Base-by-base conservation (phyloP, 352 stramenopile species). In the Phytophthora citricola region DNA sequence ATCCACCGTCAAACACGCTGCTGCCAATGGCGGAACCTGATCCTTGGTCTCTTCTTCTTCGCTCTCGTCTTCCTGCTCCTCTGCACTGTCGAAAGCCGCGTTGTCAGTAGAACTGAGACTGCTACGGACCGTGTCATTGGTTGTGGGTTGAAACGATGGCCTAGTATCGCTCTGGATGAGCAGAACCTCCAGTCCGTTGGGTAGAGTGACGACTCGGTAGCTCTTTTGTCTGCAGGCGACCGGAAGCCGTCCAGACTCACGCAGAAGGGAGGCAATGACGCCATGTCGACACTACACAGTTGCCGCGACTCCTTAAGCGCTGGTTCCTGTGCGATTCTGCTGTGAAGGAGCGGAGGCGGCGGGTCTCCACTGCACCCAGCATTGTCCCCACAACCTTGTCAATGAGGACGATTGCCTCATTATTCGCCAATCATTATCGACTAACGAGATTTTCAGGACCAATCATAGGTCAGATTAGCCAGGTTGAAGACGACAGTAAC, bases 151-250 rank as follows among this genome's bases (percentile, higher is more conserved):
- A 38, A 9, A 10, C 36, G 7, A 10, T 54, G 34, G 10, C 7
- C 29, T n/a, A 45, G 58, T 27, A 24, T 73, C 62, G 60, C 82
- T 87, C 47, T 85, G 80, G 22, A 96, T 66, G 24, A 95, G 68
- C 63, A 95, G 52, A 48, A 71, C 76, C 49, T 87, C 69, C 6
- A 90, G 71, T 14, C 83, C 89, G 49, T 96, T 95, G 12, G 50
- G 17, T 15, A 95, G 71, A 39, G 63, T 83, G 46, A 94, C 20
- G 15, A 91, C 60, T 24, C 87, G 66, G 66, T 96, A 96, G 64
- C 63, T 71, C 63, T 94, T 94, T 69, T 78, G 69, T 95, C 87
- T 22, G 57, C 63, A 3, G 79, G 81, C 17, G 79, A 87, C n/a
- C 78, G 83, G 55, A 77, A 88, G 2, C 15, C 60, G 66, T 90